Base-by-base conservation (phyloP, 139 green algal genomes). In the Chlorella sp. region DNA sequence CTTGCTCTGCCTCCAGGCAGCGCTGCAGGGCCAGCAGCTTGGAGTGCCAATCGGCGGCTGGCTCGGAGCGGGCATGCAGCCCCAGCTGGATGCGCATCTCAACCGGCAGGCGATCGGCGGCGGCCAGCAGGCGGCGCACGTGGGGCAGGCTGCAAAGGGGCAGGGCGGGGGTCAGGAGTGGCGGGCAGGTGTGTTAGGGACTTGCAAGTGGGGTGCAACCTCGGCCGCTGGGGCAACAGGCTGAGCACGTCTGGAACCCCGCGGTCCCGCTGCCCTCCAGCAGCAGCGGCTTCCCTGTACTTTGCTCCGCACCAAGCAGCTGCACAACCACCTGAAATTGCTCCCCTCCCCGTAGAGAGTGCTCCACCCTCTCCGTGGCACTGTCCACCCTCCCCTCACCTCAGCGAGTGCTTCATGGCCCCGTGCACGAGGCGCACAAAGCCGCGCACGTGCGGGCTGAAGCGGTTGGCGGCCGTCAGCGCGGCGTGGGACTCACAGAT, bases 21-120 rank as follows among this genome's bases (percentile, higher is more conserved):
- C 74, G 47, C 74, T 81, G 74, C 74, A 81, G 41, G 51, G 26
- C 20, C 28, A n/a, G 32, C 51, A 81, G 74, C 74, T 81, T 55
- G 18, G 51, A 0, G 51, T 47, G 74, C 74, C 74, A 81, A 51
- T 81, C 30, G 30, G 30, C 51, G 20, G 30, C 32, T 34, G 30
- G 51, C 3, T 65, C 13, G 30, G 39, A 76, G 25, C 74, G 51
- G n/a, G 74, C 74, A 5, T 81, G 32, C n/a, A 81, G 74, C 15
- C 18, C 32, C 51, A 81, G 74, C 30, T 68, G 51, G 74, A 81
- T 81, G 25, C 25, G 30, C 47, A 81, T 68, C 30, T 81, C 74
- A 0, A 60, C 30, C 2, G 74, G 74, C 51, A 81, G 74, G 18
- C 32, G 47, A 20, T 9, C 3, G 6, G 32, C 9, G 18, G 74